These are phyloP conservation scores for Laguncularia racemosa DNA, from an alignment of 345 rosid species.

Conservation along the genomic window DNA sequence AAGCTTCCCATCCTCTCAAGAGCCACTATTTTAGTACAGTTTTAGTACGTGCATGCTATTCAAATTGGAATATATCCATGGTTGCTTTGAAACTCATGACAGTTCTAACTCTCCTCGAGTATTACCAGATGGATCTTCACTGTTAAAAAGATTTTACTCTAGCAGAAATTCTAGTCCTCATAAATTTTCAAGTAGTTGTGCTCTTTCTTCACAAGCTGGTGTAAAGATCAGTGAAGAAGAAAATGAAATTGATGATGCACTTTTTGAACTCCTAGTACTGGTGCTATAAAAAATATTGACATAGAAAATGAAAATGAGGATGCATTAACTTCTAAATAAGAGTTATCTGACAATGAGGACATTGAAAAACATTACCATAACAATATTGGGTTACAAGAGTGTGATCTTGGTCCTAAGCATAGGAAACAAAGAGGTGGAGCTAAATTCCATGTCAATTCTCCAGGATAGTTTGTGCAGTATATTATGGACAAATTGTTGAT, in stretches of 20 bases:
- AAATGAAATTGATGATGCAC: conserved; percentile 52
- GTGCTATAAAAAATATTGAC: conserved; percentile 11
- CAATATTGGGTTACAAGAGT: conserved; percentile 30
- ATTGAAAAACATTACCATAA: conserved; percentile 21
- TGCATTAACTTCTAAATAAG: conserved; percentile 34
- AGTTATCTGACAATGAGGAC: conserved; percentile 38
- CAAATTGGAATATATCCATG: conserved; percentile 23
- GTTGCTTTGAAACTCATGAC: conserved; percentile 15
- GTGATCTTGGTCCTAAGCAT: conserved; percentile 13
- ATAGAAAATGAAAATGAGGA: conserved; percentile 29
- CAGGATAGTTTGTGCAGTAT: conserved; percentile 18
- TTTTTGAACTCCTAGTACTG: conserved; percentile 44
- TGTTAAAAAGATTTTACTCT: conserved; percentile 26
- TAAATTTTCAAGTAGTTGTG: conserved; percentile 17
- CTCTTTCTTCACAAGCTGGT: conserved; percentile 62
- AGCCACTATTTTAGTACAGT: conserved; percentile 26
- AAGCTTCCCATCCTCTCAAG: no score
- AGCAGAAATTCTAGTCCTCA: conserved; percentile 13
- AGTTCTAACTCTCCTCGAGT: conserved; percentile 14
- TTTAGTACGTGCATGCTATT: conserved; percentile 22
- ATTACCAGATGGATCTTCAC: conserved; percentile 9
- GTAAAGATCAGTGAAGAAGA: conserved; percentile 47
- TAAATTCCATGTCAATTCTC: conserved; percentile 26
- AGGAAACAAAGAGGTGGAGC: conserved; percentile 13
- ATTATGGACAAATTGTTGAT: conserved; percentile 39